A percentile compares a stretch with the other conserved stretches of the same genome.
phyloP scores from a whole-genome alignment of 2,329 filamentous ascomycete species.

The Penicillium hesseltinei region DNA sequence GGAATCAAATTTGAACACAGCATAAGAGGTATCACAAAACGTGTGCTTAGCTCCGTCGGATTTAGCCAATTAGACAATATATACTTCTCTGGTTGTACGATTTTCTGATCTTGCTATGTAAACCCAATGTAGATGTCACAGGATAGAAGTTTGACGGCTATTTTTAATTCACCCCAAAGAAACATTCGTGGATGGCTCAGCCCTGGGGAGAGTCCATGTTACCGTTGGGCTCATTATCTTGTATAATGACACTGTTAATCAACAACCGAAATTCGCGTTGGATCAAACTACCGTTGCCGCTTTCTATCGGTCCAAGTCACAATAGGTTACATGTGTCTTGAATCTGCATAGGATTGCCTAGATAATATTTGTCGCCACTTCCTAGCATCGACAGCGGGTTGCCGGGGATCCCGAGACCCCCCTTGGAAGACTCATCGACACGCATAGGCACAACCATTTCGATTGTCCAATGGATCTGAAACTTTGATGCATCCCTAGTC shows the following conservation, averaged over 20 bases:
- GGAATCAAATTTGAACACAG: neutral
- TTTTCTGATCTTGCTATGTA: neutral
- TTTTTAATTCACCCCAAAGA: neutral
- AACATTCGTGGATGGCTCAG: neutral
- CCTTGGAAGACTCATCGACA: neutral
- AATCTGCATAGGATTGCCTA: neutral
- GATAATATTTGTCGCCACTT: neutral
- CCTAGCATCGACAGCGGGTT: neutral
- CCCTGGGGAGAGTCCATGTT: neutral
- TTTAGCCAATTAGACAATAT: neutral
- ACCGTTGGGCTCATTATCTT: neutral
- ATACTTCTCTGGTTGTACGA: neutral
- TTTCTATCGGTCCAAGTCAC: neutral
- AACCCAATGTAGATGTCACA: neutral
- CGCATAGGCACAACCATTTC: neutral
- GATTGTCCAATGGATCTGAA: conserved; percentile 1
- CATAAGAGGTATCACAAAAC: neutral
- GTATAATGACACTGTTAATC: neutral
- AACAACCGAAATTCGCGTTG: too few species aligned
- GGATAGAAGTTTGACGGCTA: neutral
- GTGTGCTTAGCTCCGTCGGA: neutral
- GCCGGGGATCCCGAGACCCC: neutral
- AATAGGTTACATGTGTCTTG: neutral
- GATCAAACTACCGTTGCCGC: neutral
- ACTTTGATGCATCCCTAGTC: conserved; percentile 22